Percentiles rank a stretch among this genome's conserved stretches.
These are phyloP conservation scores for Boletus speciosus DNA, from an alignment of 768 basidiomycete species.

Conservation along the genomic window DNA sequence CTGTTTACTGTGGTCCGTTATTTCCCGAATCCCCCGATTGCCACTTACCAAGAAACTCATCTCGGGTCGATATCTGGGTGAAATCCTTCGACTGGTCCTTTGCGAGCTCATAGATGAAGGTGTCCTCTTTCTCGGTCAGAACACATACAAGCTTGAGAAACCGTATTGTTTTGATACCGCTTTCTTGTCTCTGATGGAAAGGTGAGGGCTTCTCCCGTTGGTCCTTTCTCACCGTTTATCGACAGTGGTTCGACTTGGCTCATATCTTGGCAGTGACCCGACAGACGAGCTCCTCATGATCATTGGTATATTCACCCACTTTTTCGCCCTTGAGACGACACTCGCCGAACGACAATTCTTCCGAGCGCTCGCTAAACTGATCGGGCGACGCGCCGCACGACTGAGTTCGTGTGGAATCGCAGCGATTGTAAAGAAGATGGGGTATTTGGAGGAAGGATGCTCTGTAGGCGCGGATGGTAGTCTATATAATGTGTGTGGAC, in stretches of 20 bases:
- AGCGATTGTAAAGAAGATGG: constrained; percentile 93
- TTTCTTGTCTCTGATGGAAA: constrained; percentile 95
- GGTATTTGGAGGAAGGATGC: constrained; percentile 87
- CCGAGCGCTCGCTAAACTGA: constrained; percentile 85
- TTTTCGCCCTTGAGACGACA: constrained; percentile 95
- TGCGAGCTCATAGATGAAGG: constrained; percentile 96
- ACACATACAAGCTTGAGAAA: constrained; percentile 96
- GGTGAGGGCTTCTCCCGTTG: constrained; percentile 39
- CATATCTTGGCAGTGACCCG: constrained; percentile 59
- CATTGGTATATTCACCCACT: constrained; percentile 96
- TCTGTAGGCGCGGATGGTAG: constrained; percentile 89
- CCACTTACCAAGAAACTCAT: constrained; percentile 72
- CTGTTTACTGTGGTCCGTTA: not conserved
- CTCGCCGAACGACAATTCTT: constrained; percentile 97
- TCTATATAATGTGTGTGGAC: constrained; percentile 77
- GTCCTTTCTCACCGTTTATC: not conserved
- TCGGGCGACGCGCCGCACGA: constrained; percentile 85
- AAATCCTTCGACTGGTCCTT: constrained; percentile 92
- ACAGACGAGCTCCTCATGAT: constrained; percentile 97
- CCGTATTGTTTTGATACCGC: constrained; percentile 94
- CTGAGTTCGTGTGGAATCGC: constrained; percentile 95
- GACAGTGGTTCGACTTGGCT: not conserved
- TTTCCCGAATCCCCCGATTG: not conserved
- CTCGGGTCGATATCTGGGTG: constrained; percentile 92
- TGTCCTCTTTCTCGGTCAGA: constrained; percentile 95